Evolutionary conservation across 148 eudicot genomes (phyloP).

Genomic region (Rhododendron vialii): DNA sequence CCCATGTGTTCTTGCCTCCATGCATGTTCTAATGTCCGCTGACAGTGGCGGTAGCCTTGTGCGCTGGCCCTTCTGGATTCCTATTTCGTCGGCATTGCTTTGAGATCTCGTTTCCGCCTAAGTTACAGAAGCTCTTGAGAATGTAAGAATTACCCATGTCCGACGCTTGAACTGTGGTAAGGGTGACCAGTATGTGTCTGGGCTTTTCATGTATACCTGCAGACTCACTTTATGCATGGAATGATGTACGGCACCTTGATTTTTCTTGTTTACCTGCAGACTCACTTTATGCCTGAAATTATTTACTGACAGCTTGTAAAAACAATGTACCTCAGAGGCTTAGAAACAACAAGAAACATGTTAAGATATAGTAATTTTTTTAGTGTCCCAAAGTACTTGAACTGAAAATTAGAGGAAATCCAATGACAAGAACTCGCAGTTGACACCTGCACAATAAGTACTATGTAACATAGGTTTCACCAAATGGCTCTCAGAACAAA

Average conservation of each 20-base stretch:
- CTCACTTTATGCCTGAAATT: not conserved
- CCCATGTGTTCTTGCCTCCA: too few species aligned
- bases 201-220: not conserved
- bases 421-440: not conserved
- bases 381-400: not conserved
- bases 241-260: not conserved
- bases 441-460: not conserved
- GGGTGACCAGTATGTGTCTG: not conserved
- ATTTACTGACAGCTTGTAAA: not conserved
- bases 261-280: not conserved
- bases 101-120: not conserved
- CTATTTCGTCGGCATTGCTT: not conserved
- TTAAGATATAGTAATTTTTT: not conserved
- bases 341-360: not conserved
- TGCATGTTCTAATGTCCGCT: too few species aligned
- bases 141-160: not conserved
- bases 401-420: not conserved
- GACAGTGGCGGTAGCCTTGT: not conserved
- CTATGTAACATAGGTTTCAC: not conserved
- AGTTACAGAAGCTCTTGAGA: not conserved
- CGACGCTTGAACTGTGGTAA: not conserved
- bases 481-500: not conserved
- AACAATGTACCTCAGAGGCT: not conserved
- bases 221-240: not conserved
- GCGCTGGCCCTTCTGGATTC: not conserved